Base-by-base conservation (phyloP, 2,329 filamentous ascomycete genomes). In the Fusarium sp. region DNA sequence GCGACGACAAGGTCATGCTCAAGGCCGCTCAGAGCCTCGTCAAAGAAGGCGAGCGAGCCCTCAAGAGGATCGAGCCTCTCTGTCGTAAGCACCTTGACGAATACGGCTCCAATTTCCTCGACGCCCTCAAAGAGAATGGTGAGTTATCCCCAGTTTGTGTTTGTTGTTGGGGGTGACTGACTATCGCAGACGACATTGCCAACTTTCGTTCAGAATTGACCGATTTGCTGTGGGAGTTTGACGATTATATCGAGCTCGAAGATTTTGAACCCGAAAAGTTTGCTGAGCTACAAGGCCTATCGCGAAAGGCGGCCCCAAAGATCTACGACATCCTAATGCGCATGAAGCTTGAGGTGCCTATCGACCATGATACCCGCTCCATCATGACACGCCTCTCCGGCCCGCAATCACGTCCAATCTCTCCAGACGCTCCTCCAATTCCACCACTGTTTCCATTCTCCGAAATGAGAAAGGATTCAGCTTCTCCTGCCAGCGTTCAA, bases 61-160 rank as follows among this genome's bases (percentile, higher is more conserved):
- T 89, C 61, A 87, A 87, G 77, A 85, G 81, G 64, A 84, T 90
- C 48, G 87, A 89, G 73, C 87, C 87, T 39, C 78, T 88, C 14
- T 89, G 87, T 77, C 83, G 81, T 68, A 87, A 85, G 64, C 82
- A 86, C 56, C 78, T 85, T 50, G 84, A 86, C 8, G 85, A 88
- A 41, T 89, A 88, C 64, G 86, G 87, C 6, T 72, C 80, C 27
- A 85, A 83, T 69, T 90, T 91, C 72, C 79, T 88, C 23, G 81
- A 86, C 70, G 86, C 86, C 7, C 82, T 91, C 30, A 88, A 87
- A 71, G 88, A 89, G 62, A 87, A 89, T 70, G 87, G 89, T 90
- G 81, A 76, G 84, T 72, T 34, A 41, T 20, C 37, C 25, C 37
- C 48, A 39, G 20, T 35, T 52, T 45, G 34, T 37, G 23, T n/a